Base-by-base conservation (phyloP, 345 rosid genomes). In the Rubroshorea leprosula region DNA sequence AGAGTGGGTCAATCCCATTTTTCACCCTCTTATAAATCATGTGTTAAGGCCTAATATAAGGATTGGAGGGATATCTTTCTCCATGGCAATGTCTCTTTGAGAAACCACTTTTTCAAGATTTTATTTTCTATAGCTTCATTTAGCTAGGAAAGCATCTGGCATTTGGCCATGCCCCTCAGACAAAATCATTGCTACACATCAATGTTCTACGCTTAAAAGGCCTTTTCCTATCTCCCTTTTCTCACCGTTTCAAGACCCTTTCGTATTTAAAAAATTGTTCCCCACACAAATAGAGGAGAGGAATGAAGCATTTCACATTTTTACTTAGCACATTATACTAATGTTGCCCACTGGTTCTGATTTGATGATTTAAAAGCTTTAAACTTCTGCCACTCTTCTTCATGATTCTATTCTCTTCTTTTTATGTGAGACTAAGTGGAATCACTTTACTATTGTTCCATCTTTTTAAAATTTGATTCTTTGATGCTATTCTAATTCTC, bases 391-490 rank as follows among this genome's bases (percentile, higher is more conserved):
- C 76, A 62, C 62, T 73, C 68, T 63, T 72, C 64, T 49, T 58
- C 70, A 78, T 74, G 82, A 76, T 80, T 78, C 76, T 60, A 65
- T 78, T 76, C 83, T 69, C 78, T 76, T 79, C 78, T 78, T 80
- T 77, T 77, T 21, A 75, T 68, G 72, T 55, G 56, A 70, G 73
- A 54, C 72, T 54, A 61, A 60, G 65, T 51, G 76, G 76, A 69
- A 62, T 35, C 41, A 1, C 83, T 78, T 72, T 72, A 35, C 46
- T 61, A 49, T 60, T 55, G 62, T 72, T 74, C 65, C 21, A 41
- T 35, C 46, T 63, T 64, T 72, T 68, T 53, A 51, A 35, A 57
- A 21, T 26, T 22, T 35, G 58, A 21, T 66, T 51, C 52, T 29
- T 35, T 35, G 41, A 35, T 35, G 41, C 11, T 35, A 35, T 35